Base-by-base conservation (phyloP, 805 yeast genomes). In the Candida sanyiensis region DNA sequence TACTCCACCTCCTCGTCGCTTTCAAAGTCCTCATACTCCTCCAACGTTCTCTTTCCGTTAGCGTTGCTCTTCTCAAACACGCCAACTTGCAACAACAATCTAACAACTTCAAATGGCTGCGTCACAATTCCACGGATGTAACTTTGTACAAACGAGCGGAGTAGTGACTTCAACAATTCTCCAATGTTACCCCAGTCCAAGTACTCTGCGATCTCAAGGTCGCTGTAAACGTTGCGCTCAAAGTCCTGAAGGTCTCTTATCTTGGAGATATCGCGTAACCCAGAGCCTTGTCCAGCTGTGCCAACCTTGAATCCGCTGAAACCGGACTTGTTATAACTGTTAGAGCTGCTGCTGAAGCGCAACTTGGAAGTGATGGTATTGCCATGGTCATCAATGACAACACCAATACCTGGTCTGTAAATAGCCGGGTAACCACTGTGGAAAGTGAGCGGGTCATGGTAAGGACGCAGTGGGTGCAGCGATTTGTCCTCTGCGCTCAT, bases 41-140 rank as follows among this genome's bases (percentile, higher is more conserved):
- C 58, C 61, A 12, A 47, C 49, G 15, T 47, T 7, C 39, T 39
- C 8, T 34, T 47, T 19, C 47, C 48, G 34, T 42, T 37, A 37
- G 37, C 23, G 36, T 34, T 40, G 18, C 30, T 44, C 32, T 20
- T 32, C 38, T 30, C 26, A 11, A 82, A 80, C 23, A 72, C 74
- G 4, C 95, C 95, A 11, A 85, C 82, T 59, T 93, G 97, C 40
- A 88, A 62, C 20, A 89, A 66, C 47, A 86, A 68, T 39, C 90
- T 70, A 5, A 84, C 75, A 13, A 85, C 82, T 50, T 90, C 97
- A 59, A 89, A 80, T 2, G 98, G 97, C 60, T 93, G 97, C 15
- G 85, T 73, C 7, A 84, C 56, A 23, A 87, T 58, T 32, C 80
- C 76, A 43, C 77, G 78, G 39, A 77, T 59, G 63, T 93, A 90